These are phyloP conservation scores for Amylocarpus encephaloides DNA, from an alignment of 2,329 filamentous ascomycete species.

Conservation along the genomic window DNA sequence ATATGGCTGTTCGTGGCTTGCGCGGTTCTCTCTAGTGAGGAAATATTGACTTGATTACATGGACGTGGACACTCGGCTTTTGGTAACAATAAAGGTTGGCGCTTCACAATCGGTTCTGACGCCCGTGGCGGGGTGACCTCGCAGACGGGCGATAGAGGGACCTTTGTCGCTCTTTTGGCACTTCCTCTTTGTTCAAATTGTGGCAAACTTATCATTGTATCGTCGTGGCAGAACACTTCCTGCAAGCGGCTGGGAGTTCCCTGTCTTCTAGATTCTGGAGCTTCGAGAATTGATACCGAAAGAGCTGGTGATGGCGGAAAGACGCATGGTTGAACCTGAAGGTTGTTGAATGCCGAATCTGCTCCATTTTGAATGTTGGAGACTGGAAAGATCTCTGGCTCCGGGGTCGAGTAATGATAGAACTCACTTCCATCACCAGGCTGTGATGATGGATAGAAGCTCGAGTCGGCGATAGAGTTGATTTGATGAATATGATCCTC, in stretches of 20 bases:
- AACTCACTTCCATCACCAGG: background rate
- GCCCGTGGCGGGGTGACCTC: background rate
- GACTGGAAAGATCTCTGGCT: conserved; percentile 2
- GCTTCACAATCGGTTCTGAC: background rate
- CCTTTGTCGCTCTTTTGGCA: background rate
- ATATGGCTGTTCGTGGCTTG: background rate
- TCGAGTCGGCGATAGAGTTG: background rate
- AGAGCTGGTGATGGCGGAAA: conserved; percentile 5
- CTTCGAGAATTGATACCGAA: conserved; percentile 1
- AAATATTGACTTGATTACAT: conserved; percentile 3
- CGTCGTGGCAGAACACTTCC: background rate
- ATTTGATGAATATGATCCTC: background rate
- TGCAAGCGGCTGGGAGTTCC: conserved; percentile 1
- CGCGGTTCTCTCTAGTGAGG: background rate
- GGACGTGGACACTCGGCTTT: conserved; percentile 1
- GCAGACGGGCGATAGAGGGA: conserved; percentile 4
- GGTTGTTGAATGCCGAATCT: background rate
- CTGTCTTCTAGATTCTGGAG: background rate
- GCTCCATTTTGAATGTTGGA: background rate
- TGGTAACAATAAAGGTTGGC: background rate
- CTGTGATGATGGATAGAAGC: background rate
- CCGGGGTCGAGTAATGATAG: conserved; percentile 6
- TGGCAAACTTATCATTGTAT: background rate
- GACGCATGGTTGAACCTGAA: background rate
- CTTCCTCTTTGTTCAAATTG: background rate